Conservation (phyloP, 805 yeast species). For the Zygosaccharomyces pseudorouxii region DNA sequence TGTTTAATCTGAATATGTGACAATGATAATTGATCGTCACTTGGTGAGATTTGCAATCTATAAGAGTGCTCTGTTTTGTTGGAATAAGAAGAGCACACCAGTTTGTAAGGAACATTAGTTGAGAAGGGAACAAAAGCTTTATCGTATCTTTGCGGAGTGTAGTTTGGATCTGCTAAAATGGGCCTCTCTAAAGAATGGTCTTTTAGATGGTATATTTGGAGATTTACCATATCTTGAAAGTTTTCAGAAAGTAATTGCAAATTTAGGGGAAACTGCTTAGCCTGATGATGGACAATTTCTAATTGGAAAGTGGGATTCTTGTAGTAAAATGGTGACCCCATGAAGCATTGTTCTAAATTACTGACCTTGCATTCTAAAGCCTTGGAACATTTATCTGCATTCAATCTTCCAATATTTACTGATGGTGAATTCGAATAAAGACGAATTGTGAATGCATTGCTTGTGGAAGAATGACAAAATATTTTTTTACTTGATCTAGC, state of each 20-base stretch:
- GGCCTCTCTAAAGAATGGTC: constrained; percentile 25
- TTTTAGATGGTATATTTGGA: constrained; percentile 21
- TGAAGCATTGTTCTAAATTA: background rate
- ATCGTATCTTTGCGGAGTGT: constrained; percentile 11
- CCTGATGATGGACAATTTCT: constrained; percentile 5
- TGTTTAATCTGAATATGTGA: constrained; percentile 7
- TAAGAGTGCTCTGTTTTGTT: constrained; percentile 3
- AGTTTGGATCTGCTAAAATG: constrained; percentile 15
- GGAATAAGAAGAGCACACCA: constrained; percentile 22
- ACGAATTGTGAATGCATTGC: constrained; percentile 24
- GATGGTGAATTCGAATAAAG: constrained; percentile 13
- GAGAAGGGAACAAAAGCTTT: constrained; percentile 14
- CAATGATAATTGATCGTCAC: background rate
- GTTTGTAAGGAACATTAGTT: constrained; percentile 21
- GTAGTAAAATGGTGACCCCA: constrained; percentile 13
- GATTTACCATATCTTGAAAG: constrained; percentile 14
- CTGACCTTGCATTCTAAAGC: constrained; percentile 1
- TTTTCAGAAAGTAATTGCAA: constrained; percentile 17
- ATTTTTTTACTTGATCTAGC: constrained; percentile 9
- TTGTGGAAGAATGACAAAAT: constrained; percentile 26
- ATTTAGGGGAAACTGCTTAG: constrained; percentile 13
- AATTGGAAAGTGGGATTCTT: constrained; percentile 26
- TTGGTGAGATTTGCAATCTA: constrained; percentile 10
- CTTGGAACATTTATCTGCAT: background rate
- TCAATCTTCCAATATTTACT: constrained; percentile 9